Percentiles rank a stretch among this genome's conserved stretches.
Conservation (phyloP, 2,329 filamentous ascomycete genomes). For the Fusarium incarnatum region DNA sequence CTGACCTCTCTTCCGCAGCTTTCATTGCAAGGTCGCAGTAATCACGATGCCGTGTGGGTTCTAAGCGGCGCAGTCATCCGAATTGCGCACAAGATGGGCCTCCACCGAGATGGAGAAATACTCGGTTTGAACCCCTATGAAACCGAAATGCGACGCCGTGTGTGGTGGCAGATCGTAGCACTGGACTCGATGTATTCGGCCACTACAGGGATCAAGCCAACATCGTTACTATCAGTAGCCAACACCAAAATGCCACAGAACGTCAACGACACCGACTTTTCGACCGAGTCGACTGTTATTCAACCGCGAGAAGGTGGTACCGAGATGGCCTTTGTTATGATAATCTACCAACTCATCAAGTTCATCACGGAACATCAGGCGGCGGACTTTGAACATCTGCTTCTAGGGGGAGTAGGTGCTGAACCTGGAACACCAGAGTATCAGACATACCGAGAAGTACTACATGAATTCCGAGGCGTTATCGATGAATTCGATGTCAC, state of each 20-base stretch:
- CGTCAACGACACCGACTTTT: constrained; percentile 6
- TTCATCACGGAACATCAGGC: constrained; percentile 1
- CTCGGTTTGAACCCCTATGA: background rate
- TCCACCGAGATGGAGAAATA: constrained; percentile 12
- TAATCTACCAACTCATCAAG: background rate
- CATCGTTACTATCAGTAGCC: background rate
- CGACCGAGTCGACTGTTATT: background rate
- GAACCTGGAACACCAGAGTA: constrained; percentile 11
- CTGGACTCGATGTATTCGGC: constrained; percentile 18
- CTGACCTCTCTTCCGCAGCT: background rate
- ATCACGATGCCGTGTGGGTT: constrained; percentile 10
- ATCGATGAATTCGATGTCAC: background rate
- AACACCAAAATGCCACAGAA: constrained; percentile 7
- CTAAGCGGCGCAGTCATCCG: constrained; percentile 13
- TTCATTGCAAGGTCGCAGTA: constrained; percentile 8
- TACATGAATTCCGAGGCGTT: background rate
- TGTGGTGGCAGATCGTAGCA: constrained; percentile 21
- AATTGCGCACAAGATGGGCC: constrained; percentile 13
- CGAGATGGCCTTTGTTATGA: constrained; percentile 8
- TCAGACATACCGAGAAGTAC: background rate
- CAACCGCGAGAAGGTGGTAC: background rate
- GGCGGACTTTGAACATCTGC: constrained; percentile 5
- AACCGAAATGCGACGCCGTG: constrained; percentile 12
- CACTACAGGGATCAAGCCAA: constrained; percentile 17
- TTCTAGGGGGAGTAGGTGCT: background rate